These are phyloP conservation scores for Peniophora sp. DNA, from an alignment of 1,284 basidiomycete genomes.

Conservation along the genomic window DNA sequence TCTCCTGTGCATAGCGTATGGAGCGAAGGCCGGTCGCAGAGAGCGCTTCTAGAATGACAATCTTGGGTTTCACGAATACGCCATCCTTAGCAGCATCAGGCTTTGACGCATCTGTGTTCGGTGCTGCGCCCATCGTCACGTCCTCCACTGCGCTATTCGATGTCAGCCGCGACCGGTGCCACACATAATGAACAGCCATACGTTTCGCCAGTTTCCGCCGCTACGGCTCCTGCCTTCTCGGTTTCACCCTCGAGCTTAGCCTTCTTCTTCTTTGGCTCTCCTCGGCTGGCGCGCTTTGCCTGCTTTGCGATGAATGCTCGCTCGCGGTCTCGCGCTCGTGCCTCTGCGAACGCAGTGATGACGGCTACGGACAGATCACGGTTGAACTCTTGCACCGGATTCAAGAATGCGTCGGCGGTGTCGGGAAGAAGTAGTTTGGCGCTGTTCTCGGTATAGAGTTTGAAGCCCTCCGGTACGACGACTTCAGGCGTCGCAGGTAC, in stretches of 20 bases:
- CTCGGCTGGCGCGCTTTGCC: conserved; percentile 24
- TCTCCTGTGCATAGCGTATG: conserved; percentile 97
- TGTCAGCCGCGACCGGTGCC: too few species aligned
- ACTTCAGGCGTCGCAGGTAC: conserved; percentile 11
- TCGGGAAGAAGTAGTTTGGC: conserved; percentile 77
- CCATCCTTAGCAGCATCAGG: too few species aligned
- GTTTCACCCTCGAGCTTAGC: conserved; percentile 3
- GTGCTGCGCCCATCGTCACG: too few species aligned
- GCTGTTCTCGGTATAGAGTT: conserved; percentile 78
- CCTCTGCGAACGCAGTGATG: conserved; percentile 81
- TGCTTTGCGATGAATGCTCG: conserved; percentile 45
- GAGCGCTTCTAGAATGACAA: conserved; percentile 89
- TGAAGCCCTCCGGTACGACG: conserved; percentile 66
- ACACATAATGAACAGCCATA: too few species aligned
- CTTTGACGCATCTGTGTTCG: too few species aligned
- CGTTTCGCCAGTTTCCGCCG: too few species aligned
- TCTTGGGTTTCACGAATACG: conserved; percentile 36
- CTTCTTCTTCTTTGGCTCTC: conserved; percentile 23
- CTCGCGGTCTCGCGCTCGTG: conserved; percentile 58
- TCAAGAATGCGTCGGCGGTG: conserved; percentile 82
- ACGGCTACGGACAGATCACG: conserved; percentile 88
- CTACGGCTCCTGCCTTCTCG: not conserved
- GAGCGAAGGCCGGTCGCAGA: conserved; percentile 93
- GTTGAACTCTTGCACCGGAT: conserved; percentile 99
- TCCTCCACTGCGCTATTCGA: too few species aligned